Conservation (phyloP, 1,284 basidiomycete genomes). For the Exobasidium cylindrosporum region DNA sequence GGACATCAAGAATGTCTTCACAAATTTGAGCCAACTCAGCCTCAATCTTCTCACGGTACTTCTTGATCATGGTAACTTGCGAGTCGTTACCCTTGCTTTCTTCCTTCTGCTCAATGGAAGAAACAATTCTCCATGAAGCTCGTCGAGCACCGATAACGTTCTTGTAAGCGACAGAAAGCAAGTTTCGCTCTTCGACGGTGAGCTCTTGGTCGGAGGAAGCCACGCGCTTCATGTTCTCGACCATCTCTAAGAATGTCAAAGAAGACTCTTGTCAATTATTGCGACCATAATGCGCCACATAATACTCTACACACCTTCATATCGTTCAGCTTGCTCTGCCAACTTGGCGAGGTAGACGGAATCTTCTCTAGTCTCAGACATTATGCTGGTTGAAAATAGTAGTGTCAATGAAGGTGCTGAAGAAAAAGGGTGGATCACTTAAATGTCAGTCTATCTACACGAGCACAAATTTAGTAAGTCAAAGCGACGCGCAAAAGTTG, state of each 20-base stretch:
- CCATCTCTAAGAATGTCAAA: slow-evolving; percentile 55
- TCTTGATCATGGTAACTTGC: slow-evolving; percentile 98
- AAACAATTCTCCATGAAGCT: slow-evolving; percentile 98
- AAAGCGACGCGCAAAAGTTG: neutral
- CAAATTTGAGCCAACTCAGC: slow-evolving; percentile 97
- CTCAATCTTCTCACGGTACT: slow-evolving; percentile 94
- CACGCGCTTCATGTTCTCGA: slow-evolving; percentile 56
- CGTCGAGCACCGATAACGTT: slow-evolving; percentile 99
- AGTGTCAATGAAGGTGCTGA: slow-evolving; percentile 6
- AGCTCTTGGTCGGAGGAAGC: slow-evolving; percentile 64
- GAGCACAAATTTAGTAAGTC: neutral
- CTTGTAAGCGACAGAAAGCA: slow-evolving; percentile 99
- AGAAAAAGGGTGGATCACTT: neutral
- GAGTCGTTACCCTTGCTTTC: slow-evolving; percentile 98
- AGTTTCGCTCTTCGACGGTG: slow-evolving; percentile 98
- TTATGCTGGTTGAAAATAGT: slow-evolving; percentile 21
- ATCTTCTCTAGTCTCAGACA: slow-evolving; percentile 53
- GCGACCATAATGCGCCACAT: no score
- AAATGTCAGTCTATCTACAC: neutral
- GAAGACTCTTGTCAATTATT: no score
- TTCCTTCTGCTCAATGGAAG: slow-evolving; percentile 99
- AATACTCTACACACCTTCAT: slow-evolving; percentile 52
- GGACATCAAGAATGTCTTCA: slow-evolving; percentile 97
- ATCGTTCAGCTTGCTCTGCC: slow-evolving; percentile 56
- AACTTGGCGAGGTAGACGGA: slow-evolving; percentile 56